Conservation (phyloP, 805 yeast genomes). For the Brettanomyces naardenensis region DNA sequence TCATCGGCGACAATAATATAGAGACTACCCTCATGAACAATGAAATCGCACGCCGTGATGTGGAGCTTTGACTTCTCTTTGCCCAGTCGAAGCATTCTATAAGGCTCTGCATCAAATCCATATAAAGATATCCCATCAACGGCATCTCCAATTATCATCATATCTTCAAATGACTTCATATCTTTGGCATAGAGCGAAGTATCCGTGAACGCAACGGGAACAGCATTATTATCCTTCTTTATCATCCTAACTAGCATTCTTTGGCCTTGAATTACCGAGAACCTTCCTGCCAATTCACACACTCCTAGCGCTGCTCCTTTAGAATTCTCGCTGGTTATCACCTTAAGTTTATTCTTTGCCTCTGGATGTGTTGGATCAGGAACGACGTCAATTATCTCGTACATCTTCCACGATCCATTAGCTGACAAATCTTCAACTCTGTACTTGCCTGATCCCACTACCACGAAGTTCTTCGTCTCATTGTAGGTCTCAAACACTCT, state of each 20-base stretch:
- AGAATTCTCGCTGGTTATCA: constrained; percentile 61
- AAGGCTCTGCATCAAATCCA: constrained; percentile 95
- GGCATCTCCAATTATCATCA: constrained; percentile 76
- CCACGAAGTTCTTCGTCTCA: constrained; percentile 32
- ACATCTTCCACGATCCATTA: constrained; percentile 68
- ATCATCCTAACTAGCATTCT: constrained; percentile 70
- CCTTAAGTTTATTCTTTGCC: constrained; percentile 69
- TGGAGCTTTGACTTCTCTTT: constrained; percentile 61
- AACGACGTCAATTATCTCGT: constrained; percentile 71
- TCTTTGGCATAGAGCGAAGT: constrained; percentile 74
- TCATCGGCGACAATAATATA: constrained; percentile 63
- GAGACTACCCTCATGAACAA: constrained; percentile 62
- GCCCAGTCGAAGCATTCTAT: constrained; percentile 70
- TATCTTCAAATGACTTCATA: constrained; percentile 74
- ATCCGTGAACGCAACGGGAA: constrained; percentile 91
- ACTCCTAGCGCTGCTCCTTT: constrained; percentile 79
- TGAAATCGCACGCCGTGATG: constrained; percentile 67
- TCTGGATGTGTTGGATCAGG: constrained; percentile 89
- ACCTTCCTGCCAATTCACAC: constrained; percentile 75
- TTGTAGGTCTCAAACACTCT: constrained; percentile 22
- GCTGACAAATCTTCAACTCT: constrained; percentile 77
- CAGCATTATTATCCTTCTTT: constrained; percentile 67
- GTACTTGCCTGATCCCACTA: constrained; percentile 70
- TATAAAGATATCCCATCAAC: constrained; percentile 69
- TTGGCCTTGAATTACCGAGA: constrained; percentile 82